Evolutionary conservation across 306 rosid genomes (phyloP).

Genomic region (Oemleria cerasiformis): DNA sequence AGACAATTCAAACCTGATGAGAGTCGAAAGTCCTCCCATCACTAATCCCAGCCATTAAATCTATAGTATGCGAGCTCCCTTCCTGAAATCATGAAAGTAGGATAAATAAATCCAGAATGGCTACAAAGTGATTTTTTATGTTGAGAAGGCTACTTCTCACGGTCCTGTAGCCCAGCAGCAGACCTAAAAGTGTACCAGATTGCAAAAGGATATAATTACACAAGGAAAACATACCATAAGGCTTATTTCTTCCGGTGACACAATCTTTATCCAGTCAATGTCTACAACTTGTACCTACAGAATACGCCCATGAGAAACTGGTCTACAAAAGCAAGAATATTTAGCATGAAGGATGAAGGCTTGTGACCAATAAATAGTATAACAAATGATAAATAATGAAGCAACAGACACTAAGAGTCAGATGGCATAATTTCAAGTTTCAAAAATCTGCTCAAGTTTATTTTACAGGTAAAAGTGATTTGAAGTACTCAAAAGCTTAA

Average conservation of each 20-base stretch:
- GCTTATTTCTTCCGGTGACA: slow-evolving; percentile 67
- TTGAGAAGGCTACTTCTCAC: neutral
- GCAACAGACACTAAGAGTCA: neutral
- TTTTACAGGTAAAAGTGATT: neutral
- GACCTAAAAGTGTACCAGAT: neutral
- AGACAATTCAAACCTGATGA: slow-evolving; percentile 65
- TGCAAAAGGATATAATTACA: neutral
- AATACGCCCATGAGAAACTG: slow-evolving; percentile 16
- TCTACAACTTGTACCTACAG: slow-evolving; percentile 91
- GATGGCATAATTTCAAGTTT: slow-evolving; percentile 1
- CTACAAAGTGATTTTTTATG: neutral
- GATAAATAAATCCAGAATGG: slow-evolving; percentile 19
- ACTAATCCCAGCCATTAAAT: slow-evolving; percentile 61
- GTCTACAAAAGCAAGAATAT: slow-evolving; percentile 5
- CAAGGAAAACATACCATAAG: slow-evolving; percentile 53
- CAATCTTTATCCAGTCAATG: slow-evolving; percentile 80
- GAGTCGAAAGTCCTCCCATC: slow-evolving; percentile 68
- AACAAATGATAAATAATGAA: neutral
- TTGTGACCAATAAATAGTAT: slow-evolving; percentile 1
- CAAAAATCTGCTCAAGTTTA: neutral
- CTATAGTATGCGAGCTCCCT: slow-evolving; percentile 61
- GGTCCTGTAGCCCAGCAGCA: neutral
- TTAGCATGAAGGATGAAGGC: neutral
- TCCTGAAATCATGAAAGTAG: slow-evolving; percentile 52
- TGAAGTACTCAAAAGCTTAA: neutral